Conservation (phyloP, 1,139 yeast species). For the Pichia sp. region DNA sequence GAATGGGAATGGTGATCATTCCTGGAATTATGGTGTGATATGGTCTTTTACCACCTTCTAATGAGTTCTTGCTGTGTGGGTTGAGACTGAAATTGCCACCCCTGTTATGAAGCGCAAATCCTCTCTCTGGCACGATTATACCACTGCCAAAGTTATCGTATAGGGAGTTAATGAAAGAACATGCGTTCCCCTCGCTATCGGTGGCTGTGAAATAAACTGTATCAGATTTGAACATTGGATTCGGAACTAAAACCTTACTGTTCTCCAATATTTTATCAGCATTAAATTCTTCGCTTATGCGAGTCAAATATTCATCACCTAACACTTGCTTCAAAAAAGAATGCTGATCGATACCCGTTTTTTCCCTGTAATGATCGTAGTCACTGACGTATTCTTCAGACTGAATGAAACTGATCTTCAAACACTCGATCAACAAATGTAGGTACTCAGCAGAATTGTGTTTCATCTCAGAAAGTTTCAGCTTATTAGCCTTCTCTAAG, state of each 20-base stretch:
- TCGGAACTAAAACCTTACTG: constrained; percentile 45
- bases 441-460: constrained; percentile 71
- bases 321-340: constrained; percentile 34
- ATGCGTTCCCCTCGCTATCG: constrained; percentile 71
- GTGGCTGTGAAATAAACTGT: constrained; percentile 70
- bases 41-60: constrained; percentile 68
- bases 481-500: constrained; percentile 39
- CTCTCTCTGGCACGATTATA: constrained; percentile 57
- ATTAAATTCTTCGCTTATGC: constrained; percentile 43
- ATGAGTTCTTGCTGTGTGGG: constrained; percentile 49
- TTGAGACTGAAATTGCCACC: constrained; percentile 69
- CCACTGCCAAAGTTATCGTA: constrained; percentile 69
- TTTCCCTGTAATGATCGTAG: constrained; percentile 33
- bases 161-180: constrained; percentile 74
- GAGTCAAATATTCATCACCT: constrained; percentile 37
- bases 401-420: constrained; percentile 69
- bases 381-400: constrained; percentile 73
- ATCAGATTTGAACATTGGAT: constrained; percentile 59
- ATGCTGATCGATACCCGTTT: constrained; percentile 18
- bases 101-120: constrained; percentile 69
- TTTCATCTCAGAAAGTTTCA: constrained; percentile 39
- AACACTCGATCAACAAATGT: constrained; percentile 61
- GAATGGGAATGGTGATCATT: constrained; percentile 54
- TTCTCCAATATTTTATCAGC: constrained; percentile 36
- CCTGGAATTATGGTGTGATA: constrained; percentile 86